A percentile compares a stretch with the other conserved stretches of the same genome.
Conservation (phyloP, 139 green algal species). For the Spirogloea muscicola region DNA sequence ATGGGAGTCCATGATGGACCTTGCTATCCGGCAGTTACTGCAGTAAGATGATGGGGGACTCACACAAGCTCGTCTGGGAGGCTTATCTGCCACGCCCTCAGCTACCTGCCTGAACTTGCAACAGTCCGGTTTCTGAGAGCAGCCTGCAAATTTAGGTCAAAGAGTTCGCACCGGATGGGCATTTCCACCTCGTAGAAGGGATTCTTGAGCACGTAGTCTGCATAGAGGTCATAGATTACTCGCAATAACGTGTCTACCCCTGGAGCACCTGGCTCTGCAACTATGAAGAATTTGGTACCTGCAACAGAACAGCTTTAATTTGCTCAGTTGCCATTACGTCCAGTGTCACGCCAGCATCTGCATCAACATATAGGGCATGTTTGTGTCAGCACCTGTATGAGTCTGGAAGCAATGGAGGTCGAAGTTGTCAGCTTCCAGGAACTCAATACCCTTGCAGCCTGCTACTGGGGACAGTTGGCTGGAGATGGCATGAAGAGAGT, state of each 20-base stretch:
- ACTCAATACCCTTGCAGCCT: slow-evolving; percentile 74
- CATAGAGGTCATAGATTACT: slow-evolving; percentile 74
- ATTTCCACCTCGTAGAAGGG: slow-evolving; percentile 71
- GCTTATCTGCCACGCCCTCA: too few species aligned
- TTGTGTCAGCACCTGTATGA: slow-evolving; percentile 60
- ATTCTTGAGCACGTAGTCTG: slow-evolving; percentile 80
- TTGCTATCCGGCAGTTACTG: too few species aligned
- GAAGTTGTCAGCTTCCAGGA: slow-evolving; percentile 87
- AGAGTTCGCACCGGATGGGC: slow-evolving; percentile 78
- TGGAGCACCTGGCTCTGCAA: not conserved
- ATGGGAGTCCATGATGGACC: too few species aligned
- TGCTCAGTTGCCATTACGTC: not conserved
- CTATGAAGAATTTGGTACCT: slow-evolving; percentile 53
- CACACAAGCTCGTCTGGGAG: too few species aligned
- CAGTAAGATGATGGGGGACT: too few species aligned
- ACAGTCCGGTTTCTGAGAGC: too few species aligned
- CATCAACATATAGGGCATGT: not conserved
- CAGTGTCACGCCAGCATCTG: not conserved
- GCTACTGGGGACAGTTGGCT: slow-evolving; percentile 75
- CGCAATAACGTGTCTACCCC: slow-evolving; percentile 19
- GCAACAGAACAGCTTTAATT: not conserved
- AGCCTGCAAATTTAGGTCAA: slow-evolving; percentile 54
- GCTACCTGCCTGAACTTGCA: too few species aligned
- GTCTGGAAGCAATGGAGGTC: slow-evolving; percentile 89
- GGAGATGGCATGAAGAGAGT: slow-evolving; percentile 83